Evolutionary conservation across 2,329 filamentous ascomycete species (phyloP).

Genomic region (Diaporthe longicolla): DNA sequence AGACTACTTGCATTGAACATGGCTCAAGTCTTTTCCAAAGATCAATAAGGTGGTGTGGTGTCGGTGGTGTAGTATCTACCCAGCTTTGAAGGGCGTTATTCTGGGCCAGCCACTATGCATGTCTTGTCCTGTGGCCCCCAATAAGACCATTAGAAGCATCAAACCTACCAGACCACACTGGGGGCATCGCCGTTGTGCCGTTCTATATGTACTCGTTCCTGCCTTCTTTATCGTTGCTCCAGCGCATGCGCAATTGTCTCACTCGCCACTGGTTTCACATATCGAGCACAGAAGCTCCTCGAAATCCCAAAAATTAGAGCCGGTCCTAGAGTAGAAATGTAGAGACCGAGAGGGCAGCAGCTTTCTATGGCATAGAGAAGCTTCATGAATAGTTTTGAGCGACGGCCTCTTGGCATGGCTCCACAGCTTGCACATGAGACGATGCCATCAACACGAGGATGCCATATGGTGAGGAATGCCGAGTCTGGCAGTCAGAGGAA

Average conservation of each 20-base stretch:
- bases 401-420: not conserved
- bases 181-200: not conserved
- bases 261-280: constrained; percentile 4
- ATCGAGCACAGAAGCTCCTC: not conserved
- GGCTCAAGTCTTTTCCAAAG: constrained; percentile 18
- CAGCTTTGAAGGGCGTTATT: constrained; percentile 18
- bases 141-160: constrained; percentile 20
- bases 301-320: not conserved
- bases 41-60: constrained; percentile 12
- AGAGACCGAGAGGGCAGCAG: not conserved
- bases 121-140: constrained; percentile 11
- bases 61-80: not conserved
- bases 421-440: not conserved
- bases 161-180: constrained; percentile 17
- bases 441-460: not conserved
- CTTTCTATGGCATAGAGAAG: not conserved
- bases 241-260: not conserved
- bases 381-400: not conserved
- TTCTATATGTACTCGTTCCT: constrained; percentile 9
- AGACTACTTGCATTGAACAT: constrained; percentile 10
- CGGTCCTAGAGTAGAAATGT: constrained; percentile 6
- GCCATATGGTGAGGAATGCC: not conserved
- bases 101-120: constrained; percentile 5
- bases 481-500: not conserved
- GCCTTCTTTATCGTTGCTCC: not conserved